A percentile compares a stretch with the other conserved stretches of the same genome.
These are phyloP conservation scores for Xylariales sp. DNA, from an alignment of 2,329 filamentous ascomycete genomes.

Conservation along the genomic window DNA sequence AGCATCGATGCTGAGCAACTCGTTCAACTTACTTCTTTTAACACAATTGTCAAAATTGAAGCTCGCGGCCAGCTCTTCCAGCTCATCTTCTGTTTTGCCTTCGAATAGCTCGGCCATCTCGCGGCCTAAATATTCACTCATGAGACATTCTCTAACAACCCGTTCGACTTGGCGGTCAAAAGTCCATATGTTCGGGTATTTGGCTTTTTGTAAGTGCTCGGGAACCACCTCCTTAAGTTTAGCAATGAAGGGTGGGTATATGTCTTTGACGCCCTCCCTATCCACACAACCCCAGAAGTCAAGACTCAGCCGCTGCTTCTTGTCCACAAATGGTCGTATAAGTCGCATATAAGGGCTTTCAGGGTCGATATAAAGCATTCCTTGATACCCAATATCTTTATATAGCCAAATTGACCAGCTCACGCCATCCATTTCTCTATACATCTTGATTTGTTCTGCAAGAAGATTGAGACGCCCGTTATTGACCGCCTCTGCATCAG, in stretches of 20 bases:
- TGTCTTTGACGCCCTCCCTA: background rate
- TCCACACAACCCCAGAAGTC: too few relatives aligned
- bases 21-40: constrained; percentile 45
- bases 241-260: background rate
- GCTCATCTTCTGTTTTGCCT: constrained; percentile 42
- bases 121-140: constrained; percentile 45
- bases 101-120: constrained; percentile 53
- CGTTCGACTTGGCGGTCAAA: background rate
- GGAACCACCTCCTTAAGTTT: background rate
- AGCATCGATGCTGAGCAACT: constrained; percentile 43
- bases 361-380: too few relatives aligned
- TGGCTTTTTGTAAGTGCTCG: background rate
- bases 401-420: too few relatives aligned
- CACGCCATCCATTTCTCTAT: too few relatives aligned
- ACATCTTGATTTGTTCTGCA: too few relatives aligned
- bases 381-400: too few relatives aligned
- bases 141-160: constrained; percentile 3
- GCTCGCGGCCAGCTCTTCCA: constrained; percentile 47
- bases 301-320: too few relatives aligned
- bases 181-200: background rate
- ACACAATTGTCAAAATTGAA: constrained; percentile 53
- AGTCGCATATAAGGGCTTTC: too few relatives aligned
- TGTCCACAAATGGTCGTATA: too few relatives aligned
- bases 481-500: too few relatives aligned
- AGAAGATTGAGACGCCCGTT: too few relatives aligned